Base-by-base conservation (phyloP, 352 stramenopile species). In the Phytophthora litchii region DNA sequence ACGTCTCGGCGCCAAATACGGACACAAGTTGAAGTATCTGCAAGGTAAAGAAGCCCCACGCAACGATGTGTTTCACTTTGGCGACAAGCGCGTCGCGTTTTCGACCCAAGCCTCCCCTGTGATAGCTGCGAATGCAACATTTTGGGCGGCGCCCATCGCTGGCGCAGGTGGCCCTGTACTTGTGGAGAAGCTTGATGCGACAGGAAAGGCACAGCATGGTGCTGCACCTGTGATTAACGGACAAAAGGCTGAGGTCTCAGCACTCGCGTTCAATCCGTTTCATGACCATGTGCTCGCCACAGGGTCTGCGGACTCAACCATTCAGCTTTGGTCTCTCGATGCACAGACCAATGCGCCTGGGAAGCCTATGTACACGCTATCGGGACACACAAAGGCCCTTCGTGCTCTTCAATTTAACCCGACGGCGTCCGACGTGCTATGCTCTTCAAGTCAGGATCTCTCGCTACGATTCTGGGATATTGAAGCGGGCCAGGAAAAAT, bases 1-100 rank as follows among this genome's bases (percentile, higher is more conserved):
- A 41, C 80, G 81, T 14, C 79, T 94, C 6, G 75, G 81, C 11
- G 74, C 76, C 10, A 83, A 78, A 38, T 88, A 92, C 49, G 80
- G 80, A 0, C 78, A 94, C 69, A 94, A 92, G 61, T 62, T 94
- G 36, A 91, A 92, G 53, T 94, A 91, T 55, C 64, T 94, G 17
- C 84, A 88, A 32, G 85, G 83, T 12, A 80, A 76, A 51, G 65
- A 83, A 55, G 58, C 72, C 13, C 59, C 72, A 11, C 85, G 85
- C n/a, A 85, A 79, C 47, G 70, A 86, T 16, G 45, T 78, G 21
- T 83, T 88, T 44, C 41, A 77, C 50, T 69, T 91, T 63, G 71
- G 69, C 29, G 77, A 90, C 65, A 70, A 67, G 49, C 52, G 63
- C 7, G 60, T 78, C 3, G 59, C 69, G 2, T 76, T 70, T 32